Conservation (phyloP, 352 stramenopile species). For the Elongisporangium undulatum region DNA sequence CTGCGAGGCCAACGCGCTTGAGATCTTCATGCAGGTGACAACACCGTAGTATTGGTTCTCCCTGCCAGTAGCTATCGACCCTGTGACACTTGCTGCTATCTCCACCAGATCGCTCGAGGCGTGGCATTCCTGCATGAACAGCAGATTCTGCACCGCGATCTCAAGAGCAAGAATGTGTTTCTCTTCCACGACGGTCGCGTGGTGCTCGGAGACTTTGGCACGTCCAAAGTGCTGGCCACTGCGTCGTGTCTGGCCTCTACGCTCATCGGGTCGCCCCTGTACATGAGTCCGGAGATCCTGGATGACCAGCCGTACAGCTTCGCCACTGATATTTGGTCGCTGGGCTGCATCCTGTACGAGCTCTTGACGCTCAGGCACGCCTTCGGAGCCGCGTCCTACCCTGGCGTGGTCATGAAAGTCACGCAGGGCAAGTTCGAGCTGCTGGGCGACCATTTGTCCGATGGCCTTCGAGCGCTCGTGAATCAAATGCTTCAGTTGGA, state of each 20-base stretch:
- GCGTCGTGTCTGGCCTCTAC: constrained; percentile 26
- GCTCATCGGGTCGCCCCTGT: constrained; percentile 61
- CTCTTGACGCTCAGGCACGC: constrained; percentile 35
- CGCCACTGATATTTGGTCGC: constrained; percentile 70
- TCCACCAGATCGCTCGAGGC: constrained; percentile 70
- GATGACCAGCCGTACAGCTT: constrained; percentile 50
- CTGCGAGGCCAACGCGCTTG: constrained; percentile 12
- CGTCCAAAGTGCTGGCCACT: constrained; percentile 36
- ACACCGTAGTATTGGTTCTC: not conserved
- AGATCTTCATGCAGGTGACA: constrained; percentile 34
- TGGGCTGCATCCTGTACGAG: constrained; percentile 82
- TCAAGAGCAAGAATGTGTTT: constrained; percentile 87
- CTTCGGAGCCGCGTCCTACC: constrained; percentile 61
- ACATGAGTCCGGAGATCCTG: constrained; percentile 76
- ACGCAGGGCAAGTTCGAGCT: constrained; percentile 28
- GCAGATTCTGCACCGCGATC: constrained; percentile 73
- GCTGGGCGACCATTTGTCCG: constrained; percentile 11
- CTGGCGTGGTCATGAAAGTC: constrained; percentile 41
- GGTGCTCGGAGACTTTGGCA: constrained; percentile 76
- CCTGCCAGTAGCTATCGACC: not conserved
- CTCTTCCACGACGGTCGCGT: constrained; percentile 79
- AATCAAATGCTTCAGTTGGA: constrained; percentile 19
- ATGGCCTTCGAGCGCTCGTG: constrained; percentile 15
- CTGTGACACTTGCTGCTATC: not conserved
- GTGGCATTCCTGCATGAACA: constrained; percentile 69